Evolutionary conservation across 2,329 filamentous ascomycete species (phyloP).

Genomic region (Phyllachora maydis): DNA sequence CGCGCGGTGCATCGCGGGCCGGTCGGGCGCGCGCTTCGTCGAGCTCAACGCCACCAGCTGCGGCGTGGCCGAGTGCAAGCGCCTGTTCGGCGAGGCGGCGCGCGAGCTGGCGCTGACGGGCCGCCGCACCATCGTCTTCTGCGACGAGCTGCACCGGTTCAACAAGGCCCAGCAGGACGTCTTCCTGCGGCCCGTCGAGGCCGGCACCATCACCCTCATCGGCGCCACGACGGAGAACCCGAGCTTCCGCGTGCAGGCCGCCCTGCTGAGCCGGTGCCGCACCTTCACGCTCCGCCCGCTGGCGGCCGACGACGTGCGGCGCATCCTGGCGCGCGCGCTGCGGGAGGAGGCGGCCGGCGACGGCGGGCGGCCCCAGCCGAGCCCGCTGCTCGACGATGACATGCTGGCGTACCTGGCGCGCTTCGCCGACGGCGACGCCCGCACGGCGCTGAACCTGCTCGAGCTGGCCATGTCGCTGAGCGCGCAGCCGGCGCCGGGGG

Average conservation of each 20-base stretch:
- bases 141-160: constrained; percentile 91
- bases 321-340: constrained; percentile 61
- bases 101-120: constrained; percentile 66
- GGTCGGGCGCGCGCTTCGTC: constrained; percentile 68
- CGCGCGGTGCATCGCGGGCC: constrained; percentile 69
- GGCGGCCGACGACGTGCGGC: constrained; percentile 45
- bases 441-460: constrained; percentile 79
- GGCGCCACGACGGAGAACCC: constrained; percentile 96
- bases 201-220: constrained; percentile 75
- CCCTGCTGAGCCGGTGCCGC: constrained; percentile 71
- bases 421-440: constrained; percentile 82
- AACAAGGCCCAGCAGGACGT: constrained; percentile 87
- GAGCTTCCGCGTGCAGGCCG: constrained; percentile 77
- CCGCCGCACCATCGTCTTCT: constrained; percentile 87
- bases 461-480: constrained; percentile 73
- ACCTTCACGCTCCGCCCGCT: constrained; percentile 75
- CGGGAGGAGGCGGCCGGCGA: constrained; percentile 28
- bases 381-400: constrained; percentile 50
- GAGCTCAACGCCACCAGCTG: constrained; percentile 89
- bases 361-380: constrained; percentile 7
- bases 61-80: constrained; percentile 80
- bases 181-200: constrained; percentile 81
- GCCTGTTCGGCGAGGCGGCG: constrained; percentile 67
- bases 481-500: constrained; percentile 6
- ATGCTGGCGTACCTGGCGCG: constrained; percentile 64